A percentile compares a stretch with the other conserved stretches of the same genome.
phyloP scores from a whole-genome alignment of 2,329 filamentous ascomycete genomes.

The Aureobasidium sp. region DNA sequence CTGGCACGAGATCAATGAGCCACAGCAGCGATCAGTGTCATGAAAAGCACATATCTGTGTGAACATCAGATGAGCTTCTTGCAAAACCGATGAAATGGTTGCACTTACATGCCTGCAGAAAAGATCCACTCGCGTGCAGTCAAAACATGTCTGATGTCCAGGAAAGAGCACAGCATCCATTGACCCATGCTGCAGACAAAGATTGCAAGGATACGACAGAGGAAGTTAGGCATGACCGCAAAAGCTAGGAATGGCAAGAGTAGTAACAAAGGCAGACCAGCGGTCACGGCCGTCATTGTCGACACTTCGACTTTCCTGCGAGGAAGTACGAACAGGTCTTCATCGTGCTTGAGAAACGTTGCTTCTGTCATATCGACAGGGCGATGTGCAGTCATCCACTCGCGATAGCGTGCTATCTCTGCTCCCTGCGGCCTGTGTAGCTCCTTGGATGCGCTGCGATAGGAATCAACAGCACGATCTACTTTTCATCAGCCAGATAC shows the following conservation, averaged over 20 bases:
- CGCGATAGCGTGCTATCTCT: constrained; percentile 49
- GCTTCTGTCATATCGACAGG: constrained; percentile 55
- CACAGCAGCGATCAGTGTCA: constrained; percentile 34
- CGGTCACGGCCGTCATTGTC: background rate
- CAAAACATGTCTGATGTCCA: constrained; percentile 31
- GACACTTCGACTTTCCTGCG: constrained; percentile 6
- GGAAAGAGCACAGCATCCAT: constrained; percentile 28
- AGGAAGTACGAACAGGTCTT: constrained; percentile 47
- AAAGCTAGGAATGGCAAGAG: constrained; percentile 34
- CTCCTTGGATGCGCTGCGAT: constrained; percentile 45
- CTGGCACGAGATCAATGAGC: constrained; percentile 19
- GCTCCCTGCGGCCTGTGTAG: constrained; percentile 43
- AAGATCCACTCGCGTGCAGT: constrained; percentile 34
- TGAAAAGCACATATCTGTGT: constrained; percentile 35
- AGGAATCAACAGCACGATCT: constrained; percentile 57
- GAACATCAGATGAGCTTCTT: constrained; percentile 12
- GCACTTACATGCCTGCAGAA: constrained; percentile 35
- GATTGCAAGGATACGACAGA: constrained; percentile 35
- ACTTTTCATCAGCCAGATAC: constrained; percentile 16
- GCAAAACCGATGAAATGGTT: background rate
- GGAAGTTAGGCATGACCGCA: constrained; percentile 35
- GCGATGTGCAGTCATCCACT: constrained; percentile 49
- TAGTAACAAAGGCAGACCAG: constrained; percentile 15
- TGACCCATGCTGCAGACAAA: constrained; percentile 32
- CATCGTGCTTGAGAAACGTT: constrained; percentile 49